Base-by-base conservation (phyloP, 2,329 filamentous ascomycete species). In the Pseudopyricularia cyperi region DNA sequence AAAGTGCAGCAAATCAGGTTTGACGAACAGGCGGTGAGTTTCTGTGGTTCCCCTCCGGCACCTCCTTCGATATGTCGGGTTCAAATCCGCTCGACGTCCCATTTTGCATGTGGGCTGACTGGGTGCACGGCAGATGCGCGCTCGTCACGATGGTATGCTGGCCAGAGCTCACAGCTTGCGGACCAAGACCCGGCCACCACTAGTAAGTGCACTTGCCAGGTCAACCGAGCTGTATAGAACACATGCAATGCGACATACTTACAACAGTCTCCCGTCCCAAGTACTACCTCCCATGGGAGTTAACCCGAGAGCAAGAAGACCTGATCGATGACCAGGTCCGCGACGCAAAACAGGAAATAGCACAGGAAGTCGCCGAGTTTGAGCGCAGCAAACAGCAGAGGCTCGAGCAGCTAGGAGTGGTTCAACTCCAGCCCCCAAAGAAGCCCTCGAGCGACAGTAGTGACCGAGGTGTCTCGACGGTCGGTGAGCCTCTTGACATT, bases 221-320 rank as follows among this genome's bases (percentile, higher is more conserved):
- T 42, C 37, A 15, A 28, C 9, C 17, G 1, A 17, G 19, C 11
- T 4, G 24, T 32, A 4, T 22, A 8, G n/a, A 7, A 22, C 14
- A 35, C 24, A 50, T 15, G 8, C 22, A 39, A 39, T 12, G 7
- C 24, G 5, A 2, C 14, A 19, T 42, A 30, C 48, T 50, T n/a
- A n/a, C n/a, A 3, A 50, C 46, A 42, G 7, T 35, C 26, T 28
- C 15, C 9, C 12, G 28, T 52, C 9, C 34, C 24, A 32, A 95
- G 89, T 91, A 85, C 65, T 96, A 93, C 66, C 82, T 84, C 46
- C 91, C 91, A 1, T 94, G 86, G 84, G 82, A 89, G 59, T 73
- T 87, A 52, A 80, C 79, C 32, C 65, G 71, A 5, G 74, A 79
- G 46, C 85, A 96, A 64, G 80, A 90, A 65, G 76, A 80, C 5